Base-by-base conservation (phyloP, 176 grass and related monocot genomes). In the Pharus latifolius region DNA sequence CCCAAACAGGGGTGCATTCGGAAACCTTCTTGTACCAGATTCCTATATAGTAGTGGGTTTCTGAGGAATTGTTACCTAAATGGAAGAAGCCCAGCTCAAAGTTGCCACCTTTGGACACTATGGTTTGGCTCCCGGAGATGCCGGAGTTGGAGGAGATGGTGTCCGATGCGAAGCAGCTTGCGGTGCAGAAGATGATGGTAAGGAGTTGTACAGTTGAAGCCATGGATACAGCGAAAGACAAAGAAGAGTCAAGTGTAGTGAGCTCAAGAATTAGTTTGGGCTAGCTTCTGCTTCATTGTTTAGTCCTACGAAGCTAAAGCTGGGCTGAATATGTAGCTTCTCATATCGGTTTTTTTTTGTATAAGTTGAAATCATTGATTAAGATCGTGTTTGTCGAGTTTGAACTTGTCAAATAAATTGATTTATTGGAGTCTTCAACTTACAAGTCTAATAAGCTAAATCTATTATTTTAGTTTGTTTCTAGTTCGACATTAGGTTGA, bases 31-130 rank as follows among this genome's bases (percentile, higher is more conserved):
- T 78, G 78, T 85, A 85, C 87, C 87, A 82, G 73, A 90, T 78
- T 0, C 87, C 82, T 13, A 85, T 13, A 18, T 90, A 90, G 52
- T 78, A 81, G 10, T 29, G 74, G 13, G 5, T 4, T 1, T 15
- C 0, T 12, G 16, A 17, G 13, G 60, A 74, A 26, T 22, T 35
- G 19, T 64, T 61, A 9, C 66, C 25, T 6, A 54, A 55, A 0
- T 8, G 12, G 84, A 91, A 91, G 80, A 87, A 87, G 30, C 88
- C 88, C 5, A 91, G 53, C 61, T 70, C 72, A 5, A 87, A 91
- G 26, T 28, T 60, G 50, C 76, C 80, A 31, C 58, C 69, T 59
- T 47, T 30, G 3, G 88, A 91, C 30, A 76, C 74, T 10, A 91
- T 15, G 35, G 70, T 91, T 20, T 34, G 44, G 56, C 56, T 15